Evolutionary conservation across 2,329 filamentous ascomycete species (phyloP), one percentile per base, ranked within the genome.

Genomic region (Phoma sp.): DNA sequence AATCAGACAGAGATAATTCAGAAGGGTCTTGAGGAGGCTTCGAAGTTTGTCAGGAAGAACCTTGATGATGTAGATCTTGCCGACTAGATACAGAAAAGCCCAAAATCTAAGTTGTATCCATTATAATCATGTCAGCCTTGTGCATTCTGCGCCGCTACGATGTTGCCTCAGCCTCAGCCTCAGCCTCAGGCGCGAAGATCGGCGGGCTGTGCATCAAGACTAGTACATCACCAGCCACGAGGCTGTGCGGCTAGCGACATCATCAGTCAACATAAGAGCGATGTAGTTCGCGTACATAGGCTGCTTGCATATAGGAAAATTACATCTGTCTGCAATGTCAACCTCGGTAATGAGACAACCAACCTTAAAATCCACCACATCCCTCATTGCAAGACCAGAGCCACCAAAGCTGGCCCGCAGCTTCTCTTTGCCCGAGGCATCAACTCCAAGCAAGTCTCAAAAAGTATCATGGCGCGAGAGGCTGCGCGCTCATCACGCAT

Each of bases 1-100:
- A 87, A 85, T 65, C 82, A 88, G 62, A 92, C 89, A 0, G 80
- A 86, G 11, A 81, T 90, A n/a, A 67, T 96, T 47, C 79, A 83
- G 64, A 81, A 86, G 59, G 91, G 84, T 0, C 68, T 96, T 66
- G 80, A 84, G 60, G 79, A 78, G 52, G 66, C 83, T 58, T 76
- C 75, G 29, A 72, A 78, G 51, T 87, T 85, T 60, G 78, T 87
- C 75, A 78, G 80, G 61, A 82, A 82, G 64, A 78, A 80, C 37
- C 81, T 80, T 62, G 82, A 85, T 55, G 79, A 82, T 62, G 68
- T 86, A 4, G 75, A 76, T 14, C 43, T 78, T 23, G 71, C 70
- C 2, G 65, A 67, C 33, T 73, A 65, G 46, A 18, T 18, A 18
- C 18, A 18, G 18, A 18, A 18, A 18, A 18, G 18, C 18, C 18